Percentiles rank a stretch among this genome's conserved stretches.
Evolutionary conservation across 495 filamentous ascomycete genomes (phyloP).

Genomic region (Aspergillus sclerotioniger): DNA sequence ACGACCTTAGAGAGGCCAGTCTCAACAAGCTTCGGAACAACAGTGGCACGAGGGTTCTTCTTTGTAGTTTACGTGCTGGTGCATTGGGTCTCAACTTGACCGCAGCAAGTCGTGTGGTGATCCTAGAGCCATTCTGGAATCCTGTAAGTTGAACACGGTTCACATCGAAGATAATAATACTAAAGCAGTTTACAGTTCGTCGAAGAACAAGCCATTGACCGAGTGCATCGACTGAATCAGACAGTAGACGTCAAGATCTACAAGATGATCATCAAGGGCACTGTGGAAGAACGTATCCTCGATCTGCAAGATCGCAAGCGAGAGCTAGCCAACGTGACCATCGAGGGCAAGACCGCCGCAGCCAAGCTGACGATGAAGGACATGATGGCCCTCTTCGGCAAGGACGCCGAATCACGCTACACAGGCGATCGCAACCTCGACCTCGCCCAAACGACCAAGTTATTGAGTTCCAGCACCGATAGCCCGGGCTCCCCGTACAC

Average conservation of each 20-base stretch:
- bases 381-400: conserved; percentile 84
- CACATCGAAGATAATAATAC: conserved; percentile 8
- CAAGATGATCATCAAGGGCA: conserved; percentile 78
- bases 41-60: conserved; percentile 68
- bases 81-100: conserved; percentile 92
- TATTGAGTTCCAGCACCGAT: conserved; percentile 21
- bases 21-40: conserved; percentile 73
- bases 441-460: conserved; percentile 28
- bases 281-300: conserved; percentile 90
- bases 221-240: conserved; percentile 94
- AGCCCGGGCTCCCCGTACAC: conserved; percentile 4
- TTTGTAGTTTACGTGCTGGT: conserved; percentile 92
- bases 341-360: conserved; percentile 73
- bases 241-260: conserved; percentile 92
- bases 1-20: conserved; percentile 86
- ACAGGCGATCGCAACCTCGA: conserved; percentile 31
- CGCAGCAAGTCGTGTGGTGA: conserved; percentile 87
- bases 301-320: conserved; percentile 91
- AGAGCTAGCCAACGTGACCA: conserved; percentile 76
- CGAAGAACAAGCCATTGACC: conserved; percentile 98
- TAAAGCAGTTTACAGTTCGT: conserved; percentile 62
- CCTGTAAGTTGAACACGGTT: conserved; percentile 57
- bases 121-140: conserved; percentile 98
- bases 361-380: conserved; percentile 89
- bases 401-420: conserved; percentile 62